These are phyloP conservation scores for Lanmaoa pseudosensibilis DNA, from an alignment of 768 basidiomycete species.

Conservation along the genomic window DNA sequence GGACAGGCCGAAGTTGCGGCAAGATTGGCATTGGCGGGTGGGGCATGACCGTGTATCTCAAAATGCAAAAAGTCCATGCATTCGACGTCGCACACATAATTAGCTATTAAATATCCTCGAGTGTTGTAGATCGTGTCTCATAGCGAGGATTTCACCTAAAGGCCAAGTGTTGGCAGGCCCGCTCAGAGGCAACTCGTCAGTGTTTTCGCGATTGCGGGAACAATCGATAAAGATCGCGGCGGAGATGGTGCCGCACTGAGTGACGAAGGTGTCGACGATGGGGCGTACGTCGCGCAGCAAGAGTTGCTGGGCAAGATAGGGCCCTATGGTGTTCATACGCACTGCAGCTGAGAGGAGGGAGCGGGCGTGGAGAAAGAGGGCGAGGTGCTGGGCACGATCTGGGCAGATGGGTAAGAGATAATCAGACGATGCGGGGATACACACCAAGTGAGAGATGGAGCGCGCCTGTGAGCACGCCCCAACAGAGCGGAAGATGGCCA, in stretches of 20 bases:
- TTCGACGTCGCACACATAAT: background rate
- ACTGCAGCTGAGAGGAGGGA: slow-evolving; percentile 90
- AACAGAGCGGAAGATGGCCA: slow-evolving; percentile 90
- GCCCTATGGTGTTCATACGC: slow-evolving; percentile 87
- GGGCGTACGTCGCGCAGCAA: slow-evolving; percentile 71
- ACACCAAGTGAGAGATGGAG: slow-evolving; percentile 73
- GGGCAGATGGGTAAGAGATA: slow-evolving; percentile 8
- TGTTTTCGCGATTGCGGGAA: background rate
- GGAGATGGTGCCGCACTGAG: slow-evolving; percentile 46
- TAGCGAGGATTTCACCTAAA: slow-evolving; percentile 86
- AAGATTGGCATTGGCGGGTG: slow-evolving; percentile 72
- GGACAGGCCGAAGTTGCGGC: slow-evolving; percentile 92
- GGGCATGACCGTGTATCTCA: slow-evolving; percentile 18
- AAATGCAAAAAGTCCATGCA: slow-evolving; percentile 1
- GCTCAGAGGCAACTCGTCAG: slow-evolving; percentile 30
- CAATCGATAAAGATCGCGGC: slow-evolving; percentile 41
- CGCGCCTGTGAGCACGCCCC: slow-evolving; percentile 81
- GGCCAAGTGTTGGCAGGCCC: slow-evolving; percentile 95
- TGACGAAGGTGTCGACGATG: slow-evolving; percentile 57
- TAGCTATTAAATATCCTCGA: slow-evolving; percentile 92
- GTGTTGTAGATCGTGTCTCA: slow-evolving; percentile 92
- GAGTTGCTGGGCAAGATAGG: slow-evolving; percentile 88
- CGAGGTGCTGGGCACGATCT: slow-evolving; percentile 85
- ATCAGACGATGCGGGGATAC: background rate
- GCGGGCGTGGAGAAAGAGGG: slow-evolving; percentile 91